Evolutionary conservation across 495 filamentous ascomycete species (phyloP).

Genomic region (Penicillium malachiteum): DNA sequence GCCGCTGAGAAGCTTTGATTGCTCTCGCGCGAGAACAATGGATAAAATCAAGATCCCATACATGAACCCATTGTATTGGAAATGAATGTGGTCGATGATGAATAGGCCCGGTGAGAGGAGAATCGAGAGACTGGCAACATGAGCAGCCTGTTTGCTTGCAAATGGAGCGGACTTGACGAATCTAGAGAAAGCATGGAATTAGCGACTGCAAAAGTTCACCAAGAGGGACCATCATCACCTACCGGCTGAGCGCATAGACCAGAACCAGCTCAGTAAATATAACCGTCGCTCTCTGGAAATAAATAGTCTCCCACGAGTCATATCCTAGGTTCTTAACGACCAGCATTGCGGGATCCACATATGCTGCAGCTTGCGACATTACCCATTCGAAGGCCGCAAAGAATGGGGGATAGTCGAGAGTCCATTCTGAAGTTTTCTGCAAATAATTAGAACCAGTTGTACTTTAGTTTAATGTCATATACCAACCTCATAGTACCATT

Average conservation of each 20-base stretch:
- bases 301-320: slow-evolving; percentile 87
- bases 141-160: slow-evolving; percentile 69
- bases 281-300: slow-evolving; percentile 87
- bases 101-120: slow-evolving; percentile 88
- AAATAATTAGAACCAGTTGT: slow-evolving; percentile 6
- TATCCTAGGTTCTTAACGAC: slow-evolving; percentile 77
- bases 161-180: slow-evolving; percentile 67
- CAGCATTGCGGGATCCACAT: slow-evolving; percentile 79
- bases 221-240: slow-evolving; percentile 11
- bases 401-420: slow-evolving; percentile 96
- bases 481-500: slow-evolving; percentile 91
- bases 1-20: slow-evolving; percentile 73
- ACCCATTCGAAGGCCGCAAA: slow-evolving; percentile 97
- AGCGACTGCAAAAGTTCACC: background rate
- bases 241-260: slow-evolving; percentile 81
- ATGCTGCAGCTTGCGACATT: slow-evolving; percentile 75
- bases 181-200: slow-evolving; percentile 35
- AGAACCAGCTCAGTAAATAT: slow-evolving; percentile 84
- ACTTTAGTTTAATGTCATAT: background rate
- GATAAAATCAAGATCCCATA: slow-evolving; percentile 88
- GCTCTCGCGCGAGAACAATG: slow-evolving; percentile 74
- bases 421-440: slow-evolving; percentile 96
- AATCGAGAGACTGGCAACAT: slow-evolving; percentile 85
- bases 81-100: slow-evolving; percentile 93
- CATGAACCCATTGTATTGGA: slow-evolving; percentile 97